Evolutionary conservation across 805 yeast species (phyloP).

Genomic region (Metschnikowia cerradonensis): DNA sequence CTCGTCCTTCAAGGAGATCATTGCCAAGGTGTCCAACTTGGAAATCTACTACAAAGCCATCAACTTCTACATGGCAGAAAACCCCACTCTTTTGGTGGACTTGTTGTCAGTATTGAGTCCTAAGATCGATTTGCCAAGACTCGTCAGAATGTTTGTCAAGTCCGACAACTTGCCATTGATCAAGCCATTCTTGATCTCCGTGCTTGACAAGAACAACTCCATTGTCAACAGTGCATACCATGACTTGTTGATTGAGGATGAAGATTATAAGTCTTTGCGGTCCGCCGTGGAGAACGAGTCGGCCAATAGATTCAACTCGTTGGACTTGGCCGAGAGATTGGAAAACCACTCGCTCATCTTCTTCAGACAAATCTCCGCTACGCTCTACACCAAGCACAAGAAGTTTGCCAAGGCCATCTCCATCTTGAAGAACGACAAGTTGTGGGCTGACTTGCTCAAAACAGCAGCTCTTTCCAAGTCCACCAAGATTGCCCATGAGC

Average conservation of each 20-base stretch:
- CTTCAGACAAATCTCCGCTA: constrained; percentile 95
- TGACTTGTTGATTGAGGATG: constrained; percentile 91
- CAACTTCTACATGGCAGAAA: constrained; percentile 87
- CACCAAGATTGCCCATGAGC: constrained; percentile 80
- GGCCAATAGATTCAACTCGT: constrained; percentile 85
- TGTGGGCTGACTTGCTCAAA: constrained; percentile 92
- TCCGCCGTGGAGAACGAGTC: constrained; percentile 73
- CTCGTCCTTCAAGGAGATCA: constrained; percentile 85
- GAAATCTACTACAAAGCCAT: constrained; percentile 97
- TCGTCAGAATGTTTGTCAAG: constrained; percentile 88
- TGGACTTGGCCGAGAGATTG: constrained; percentile 87
- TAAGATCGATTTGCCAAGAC: constrained; percentile 90
- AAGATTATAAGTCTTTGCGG: constrained; percentile 86
- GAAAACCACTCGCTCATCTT: constrained; percentile 88
- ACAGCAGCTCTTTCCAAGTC: constrained; percentile 84
- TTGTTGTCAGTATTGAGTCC: constrained; percentile 79
- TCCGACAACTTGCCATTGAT: constrained; percentile 95
- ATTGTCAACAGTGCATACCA: constrained; percentile 95
- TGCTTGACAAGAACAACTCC: constrained; percentile 82
- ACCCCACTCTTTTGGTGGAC: constrained; percentile 87
- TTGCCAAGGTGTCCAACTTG: constrained; percentile 91
- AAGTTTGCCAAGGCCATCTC: constrained; percentile 88
- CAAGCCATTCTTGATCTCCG: constrained; percentile 90
- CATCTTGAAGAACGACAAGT: constrained; percentile 82
- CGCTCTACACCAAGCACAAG: constrained; percentile 88